Conservation (phyloP, 1,284 basidiomycete genomes). For the Hemileia vastatrix region DNA sequence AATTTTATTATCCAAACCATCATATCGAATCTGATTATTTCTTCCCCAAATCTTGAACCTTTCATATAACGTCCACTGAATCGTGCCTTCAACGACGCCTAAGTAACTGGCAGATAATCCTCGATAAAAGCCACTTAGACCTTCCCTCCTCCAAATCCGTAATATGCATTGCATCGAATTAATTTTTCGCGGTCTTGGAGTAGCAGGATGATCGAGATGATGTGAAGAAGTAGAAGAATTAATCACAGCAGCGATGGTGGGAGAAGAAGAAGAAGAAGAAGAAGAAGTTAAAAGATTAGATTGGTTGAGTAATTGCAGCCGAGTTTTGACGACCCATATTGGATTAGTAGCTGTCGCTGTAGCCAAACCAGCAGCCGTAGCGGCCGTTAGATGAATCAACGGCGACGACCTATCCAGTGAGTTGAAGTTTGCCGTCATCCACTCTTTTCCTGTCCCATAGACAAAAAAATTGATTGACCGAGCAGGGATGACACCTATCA, state of each 20-base stretch:
- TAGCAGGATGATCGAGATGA: neutral
- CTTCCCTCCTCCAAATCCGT: constrained; percentile 67
- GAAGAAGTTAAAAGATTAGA: too few species aligned
- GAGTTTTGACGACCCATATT: constrained; percentile 97
- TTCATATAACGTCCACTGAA: constrained; percentile 97
- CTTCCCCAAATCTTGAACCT: constrained; percentile 54
- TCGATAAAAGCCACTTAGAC: constrained; percentile 81
- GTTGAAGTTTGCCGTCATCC: constrained; percentile 76
- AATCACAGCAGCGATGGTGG: neutral
- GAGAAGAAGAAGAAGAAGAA: neutral
- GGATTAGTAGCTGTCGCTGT: constrained; percentile 91
- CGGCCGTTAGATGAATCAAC: constrained; percentile 73
- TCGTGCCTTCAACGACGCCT: constrained; percentile 91
- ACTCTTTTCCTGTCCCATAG: constrained; percentile 90
- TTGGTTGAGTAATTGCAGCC: too few species aligned
- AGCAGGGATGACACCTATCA: constrained; percentile 90
- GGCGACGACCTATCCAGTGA: constrained; percentile 63
- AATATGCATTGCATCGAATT: constrained; percentile 56
- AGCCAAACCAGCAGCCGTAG: constrained; percentile 61
- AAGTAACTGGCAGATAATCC: constrained; percentile 89
- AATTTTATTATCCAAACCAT: too few species aligned
- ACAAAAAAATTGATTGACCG: constrained; percentile 87
- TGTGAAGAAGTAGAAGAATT: neutral
- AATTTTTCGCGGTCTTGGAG: constrained; percentile 9
- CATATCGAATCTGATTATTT: neutral